Percentiles rank a stretch among this genome's conserved stretches.
phyloP scores from a whole-genome alignment of 331 rosid genomes.

The Pyracantha coccinea region DNA sequence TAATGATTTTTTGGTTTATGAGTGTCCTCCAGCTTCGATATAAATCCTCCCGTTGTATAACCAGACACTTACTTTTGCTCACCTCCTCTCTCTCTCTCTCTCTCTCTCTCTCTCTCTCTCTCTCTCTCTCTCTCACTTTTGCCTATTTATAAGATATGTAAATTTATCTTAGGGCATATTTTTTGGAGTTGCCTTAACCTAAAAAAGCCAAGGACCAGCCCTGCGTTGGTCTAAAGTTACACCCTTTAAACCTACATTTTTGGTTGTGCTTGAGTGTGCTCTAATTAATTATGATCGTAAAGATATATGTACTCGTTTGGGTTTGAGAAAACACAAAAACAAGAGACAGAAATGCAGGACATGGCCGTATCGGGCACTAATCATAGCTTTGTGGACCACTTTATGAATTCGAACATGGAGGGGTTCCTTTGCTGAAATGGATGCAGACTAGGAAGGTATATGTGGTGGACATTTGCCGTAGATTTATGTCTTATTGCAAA shows the following conservation, averaged over 20 bases:
- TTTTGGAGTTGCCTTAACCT: too few species aligned
- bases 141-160: too few species aligned
- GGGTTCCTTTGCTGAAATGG: slow-evolving; percentile 12
- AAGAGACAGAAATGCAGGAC: slow-evolving; percentile 21
- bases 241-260: not conserved
- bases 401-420: slow-evolving; percentile 30
- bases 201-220: too few species aligned
- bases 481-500: slow-evolving; percentile 29
- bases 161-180: too few species aligned
- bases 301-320: not conserved
- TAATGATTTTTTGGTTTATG: not conserved
- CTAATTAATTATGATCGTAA: not conserved
- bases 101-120: not conserved
- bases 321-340: slow-evolving; percentile 10
- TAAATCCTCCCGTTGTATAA: not conserved
- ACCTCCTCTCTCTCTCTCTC: not conserved
- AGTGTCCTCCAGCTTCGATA: not conserved
- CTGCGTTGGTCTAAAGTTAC: not conserved
- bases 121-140: not conserved
- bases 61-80: not conserved
- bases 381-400: slow-evolving; percentile 17
- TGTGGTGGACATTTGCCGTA: slow-evolving; percentile 29
- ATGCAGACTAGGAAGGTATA: slow-evolving; percentile 8
- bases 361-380: slow-evolving; percentile 24
- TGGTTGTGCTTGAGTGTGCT: not conserved